Conservation (phyloP, 495 filamentous ascomycete species). For the Mycothermus thermophilus region DNA sequence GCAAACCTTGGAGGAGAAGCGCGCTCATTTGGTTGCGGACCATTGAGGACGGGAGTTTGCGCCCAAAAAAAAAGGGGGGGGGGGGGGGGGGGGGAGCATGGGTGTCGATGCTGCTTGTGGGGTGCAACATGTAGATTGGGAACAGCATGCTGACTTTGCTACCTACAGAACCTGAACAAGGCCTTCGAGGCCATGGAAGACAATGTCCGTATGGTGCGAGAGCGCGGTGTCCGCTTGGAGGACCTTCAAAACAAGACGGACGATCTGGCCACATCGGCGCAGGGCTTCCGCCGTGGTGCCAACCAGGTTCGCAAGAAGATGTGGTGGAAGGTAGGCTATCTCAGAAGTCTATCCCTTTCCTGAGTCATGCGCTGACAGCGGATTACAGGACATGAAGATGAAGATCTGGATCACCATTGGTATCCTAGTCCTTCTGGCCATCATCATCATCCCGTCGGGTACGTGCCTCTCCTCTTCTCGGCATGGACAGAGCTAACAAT, state of each 20-base stretch:
- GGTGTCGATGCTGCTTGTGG: background rate
- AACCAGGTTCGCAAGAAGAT: conserved; percentile 92
- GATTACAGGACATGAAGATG: conserved; percentile 85
- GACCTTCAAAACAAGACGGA: conserved; percentile 91
- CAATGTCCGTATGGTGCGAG: conserved; percentile 83
- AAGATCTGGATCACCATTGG: conserved; percentile 84
- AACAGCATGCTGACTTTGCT: conserved; percentile 7
- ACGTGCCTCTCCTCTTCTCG: conserved; percentile 17
- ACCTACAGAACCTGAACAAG: conserved; percentile 94
- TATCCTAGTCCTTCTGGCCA: conserved; percentile 72
- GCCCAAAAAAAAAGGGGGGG: no score
- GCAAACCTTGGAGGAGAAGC: no score
- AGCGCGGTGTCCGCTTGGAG: conserved; percentile 84
- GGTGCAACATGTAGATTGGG: background rate
- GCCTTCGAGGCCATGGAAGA: conserved; percentile 86
- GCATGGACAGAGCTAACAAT: background rate
- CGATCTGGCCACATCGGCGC: conserved; percentile 75
- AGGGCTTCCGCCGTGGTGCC: conserved; percentile 87
- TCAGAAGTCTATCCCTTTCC: background rate
- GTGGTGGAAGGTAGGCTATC: conserved; percentile 38
- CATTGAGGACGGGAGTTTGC: no score
- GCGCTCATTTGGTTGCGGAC: no score
- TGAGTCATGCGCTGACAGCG: background rate
- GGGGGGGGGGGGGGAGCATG: no score
- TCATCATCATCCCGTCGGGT: conserved; percentile 89